A percentile compares a stretch with the other conserved stretches of the same genome.
These are phyloP conservation scores for Metschnikowia bowlesiae DNA, from an alignment of 805 yeast genomes.

Conservation along the genomic window DNA sequence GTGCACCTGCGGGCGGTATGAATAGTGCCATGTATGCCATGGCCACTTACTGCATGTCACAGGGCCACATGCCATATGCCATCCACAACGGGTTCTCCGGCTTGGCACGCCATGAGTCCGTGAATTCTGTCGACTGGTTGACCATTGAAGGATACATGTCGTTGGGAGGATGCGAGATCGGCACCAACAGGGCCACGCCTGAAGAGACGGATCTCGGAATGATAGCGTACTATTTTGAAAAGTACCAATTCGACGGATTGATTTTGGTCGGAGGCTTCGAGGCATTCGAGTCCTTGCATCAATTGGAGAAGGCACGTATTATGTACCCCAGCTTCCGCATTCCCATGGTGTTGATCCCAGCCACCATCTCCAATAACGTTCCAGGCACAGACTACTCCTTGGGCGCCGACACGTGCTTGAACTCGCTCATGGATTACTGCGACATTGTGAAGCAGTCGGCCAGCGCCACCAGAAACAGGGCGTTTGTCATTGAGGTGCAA, in stretches of 20 bases:
- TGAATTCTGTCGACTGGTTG: conserved; percentile 70
- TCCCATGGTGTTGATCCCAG: conserved; percentile 75
- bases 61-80: conserved; percentile 88
- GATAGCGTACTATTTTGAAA: conserved; percentile 68
- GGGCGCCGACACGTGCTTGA: conserved; percentile 73
- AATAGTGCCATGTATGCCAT: conserved; percentile 91
- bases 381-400: conserved; percentile 79
- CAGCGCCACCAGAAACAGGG: conserved; percentile 71
- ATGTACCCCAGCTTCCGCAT: conserved; percentile 69
- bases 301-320: conserved; percentile 55
- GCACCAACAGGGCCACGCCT: conserved; percentile 90
- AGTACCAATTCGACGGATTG: conserved; percentile 65
- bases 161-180: conserved; percentile 93
- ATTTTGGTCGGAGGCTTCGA: conserved; percentile 80
- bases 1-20: conserved; percentile 97
- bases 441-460: conserved; percentile 79
- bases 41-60: conserved; percentile 79
- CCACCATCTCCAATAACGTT: conserved; percentile 75
- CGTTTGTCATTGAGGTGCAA: conserved; percentile 77
- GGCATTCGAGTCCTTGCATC: conserved; percentile 66
- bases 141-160: conserved; percentile 87
- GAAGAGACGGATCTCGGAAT: conserved; percentile 58
- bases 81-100: conserved; percentile 94
- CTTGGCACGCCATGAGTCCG: conserved; percentile 81
- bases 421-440: conserved; percentile 66